phyloP scores from a whole-genome alignment of 2,329 filamentous ascomycete genomes.

The Blumeria hordei region DNA sequence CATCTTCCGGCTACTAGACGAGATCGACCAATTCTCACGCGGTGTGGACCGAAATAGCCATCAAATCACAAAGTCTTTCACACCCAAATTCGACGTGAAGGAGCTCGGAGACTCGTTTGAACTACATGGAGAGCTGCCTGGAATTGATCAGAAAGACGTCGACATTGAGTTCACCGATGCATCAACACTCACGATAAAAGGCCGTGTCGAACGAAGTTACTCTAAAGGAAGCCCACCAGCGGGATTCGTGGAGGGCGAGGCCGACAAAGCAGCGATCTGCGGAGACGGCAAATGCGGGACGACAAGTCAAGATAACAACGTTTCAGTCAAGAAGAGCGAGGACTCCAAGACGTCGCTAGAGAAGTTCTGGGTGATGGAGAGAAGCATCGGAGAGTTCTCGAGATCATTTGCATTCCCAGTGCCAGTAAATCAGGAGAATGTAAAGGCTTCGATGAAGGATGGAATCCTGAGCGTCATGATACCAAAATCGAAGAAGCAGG shows the following conservation, averaged over 20 bases:
- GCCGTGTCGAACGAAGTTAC: conserved; percentile 34
- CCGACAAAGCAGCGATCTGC: too few relatives aligned
- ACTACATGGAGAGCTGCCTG: conserved; percentile 59
- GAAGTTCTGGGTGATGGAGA: conserved; percentile 43
- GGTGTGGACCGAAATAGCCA: conserved; percentile 1
- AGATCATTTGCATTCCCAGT: conserved; percentile 39
- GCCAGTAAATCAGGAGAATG: conserved; percentile 34
- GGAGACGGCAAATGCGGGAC: too few relatives aligned
- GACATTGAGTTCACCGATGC: conserved; percentile 57
- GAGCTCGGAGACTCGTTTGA: conserved; percentile 46
- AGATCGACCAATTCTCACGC: conserved; percentile 31
- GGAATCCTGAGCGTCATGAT: conserved; percentile 39
- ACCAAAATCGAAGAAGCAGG: conserved; percentile 39
- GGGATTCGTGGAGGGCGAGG: not conserved
- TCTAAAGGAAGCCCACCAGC: not conserved
- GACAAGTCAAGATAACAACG: too few relatives aligned
- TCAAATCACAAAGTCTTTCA: conserved; percentile 36
- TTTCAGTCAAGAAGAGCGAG: not conserved
- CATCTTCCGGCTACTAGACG: conserved; percentile 39
- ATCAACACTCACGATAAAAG: conserved; percentile 47
- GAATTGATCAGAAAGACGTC: conserved; percentile 49
- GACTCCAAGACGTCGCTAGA: not conserved
- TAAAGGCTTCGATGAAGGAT: conserved; percentile 37
- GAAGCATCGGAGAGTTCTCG: conserved; percentile 19
- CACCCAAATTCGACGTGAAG: conserved; percentile 55